These are phyloP conservation scores for Cladobotryum protrusum DNA, from an alignment of 2,329 filamentous ascomycete species.

Conservation along the genomic window DNA sequence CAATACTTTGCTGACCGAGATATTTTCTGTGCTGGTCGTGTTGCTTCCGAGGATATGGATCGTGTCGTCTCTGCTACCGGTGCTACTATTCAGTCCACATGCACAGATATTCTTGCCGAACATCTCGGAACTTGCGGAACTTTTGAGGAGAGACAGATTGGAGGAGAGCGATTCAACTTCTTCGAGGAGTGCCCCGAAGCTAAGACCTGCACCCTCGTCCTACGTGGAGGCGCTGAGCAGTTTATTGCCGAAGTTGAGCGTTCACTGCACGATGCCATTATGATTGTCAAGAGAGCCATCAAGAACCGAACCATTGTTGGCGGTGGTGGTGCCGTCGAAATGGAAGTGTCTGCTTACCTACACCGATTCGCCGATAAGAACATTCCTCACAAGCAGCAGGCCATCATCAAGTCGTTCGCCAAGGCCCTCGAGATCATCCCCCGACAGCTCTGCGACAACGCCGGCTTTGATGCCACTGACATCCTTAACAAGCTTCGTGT, in stretches of 20 bases:
- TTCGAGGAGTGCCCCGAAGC: slow-evolving; percentile 93
- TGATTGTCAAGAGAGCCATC: slow-evolving; percentile 98
- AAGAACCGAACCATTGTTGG: slow-evolving; percentile 93
- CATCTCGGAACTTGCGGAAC: slow-evolving; percentile 85
- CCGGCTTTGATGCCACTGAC: slow-evolving; percentile 95
- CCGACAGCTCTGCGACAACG: slow-evolving; percentile 95
- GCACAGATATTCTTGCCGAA: slow-evolving; percentile 83
- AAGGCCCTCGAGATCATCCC: slow-evolving; percentile 96
- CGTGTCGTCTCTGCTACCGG: slow-evolving; percentile 93
- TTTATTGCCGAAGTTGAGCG: slow-evolving; percentile 99
- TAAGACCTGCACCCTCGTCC: slow-evolving; percentile 92
- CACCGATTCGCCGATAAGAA: slow-evolving; percentile 90
- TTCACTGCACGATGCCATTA: slow-evolving; percentile 96
- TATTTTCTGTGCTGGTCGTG: slow-evolving; percentile 95
- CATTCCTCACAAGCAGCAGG: slow-evolving; percentile 90
- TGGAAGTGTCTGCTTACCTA: slow-evolving; percentile 93
- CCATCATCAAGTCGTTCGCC: slow-evolving; percentile 95
- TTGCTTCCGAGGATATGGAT: slow-evolving; percentile 87
- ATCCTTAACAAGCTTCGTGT: slow-evolving; percentile 95
- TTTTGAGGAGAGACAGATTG: slow-evolving; percentile 96
- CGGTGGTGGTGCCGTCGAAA: slow-evolving; percentile 89
- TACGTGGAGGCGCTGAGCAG: slow-evolving; percentile 94
- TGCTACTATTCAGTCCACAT: slow-evolving; percentile 88
- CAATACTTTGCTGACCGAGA: slow-evolving; percentile 98
- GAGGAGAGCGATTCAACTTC: slow-evolving; percentile 96